Percentiles rank a stretch among this genome's conserved stretches.
These are phyloP conservation scores for Pichia sporocuriosa DNA, from an alignment of 805 yeast genomes.

Conservation along the genomic window DNA sequence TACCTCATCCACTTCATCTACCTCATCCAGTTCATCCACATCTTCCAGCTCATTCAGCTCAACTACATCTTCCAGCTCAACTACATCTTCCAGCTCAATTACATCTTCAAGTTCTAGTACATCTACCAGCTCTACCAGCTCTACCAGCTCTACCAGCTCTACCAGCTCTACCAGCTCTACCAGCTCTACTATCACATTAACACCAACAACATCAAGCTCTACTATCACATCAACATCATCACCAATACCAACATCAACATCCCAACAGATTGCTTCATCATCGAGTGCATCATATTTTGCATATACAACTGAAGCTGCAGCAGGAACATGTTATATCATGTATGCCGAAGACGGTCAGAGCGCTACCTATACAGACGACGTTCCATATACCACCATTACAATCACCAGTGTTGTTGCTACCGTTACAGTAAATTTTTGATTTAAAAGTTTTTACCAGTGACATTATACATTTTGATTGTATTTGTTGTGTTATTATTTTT, in stretches of 20 bases:
- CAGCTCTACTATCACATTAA: slow-evolving; percentile 33
- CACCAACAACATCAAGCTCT: slow-evolving; percentile 30
- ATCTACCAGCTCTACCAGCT: slow-evolving; percentile 23
- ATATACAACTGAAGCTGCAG: slow-evolving; percentile 26
- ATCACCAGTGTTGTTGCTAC: slow-evolving; percentile 30
- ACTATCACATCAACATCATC: not conserved
- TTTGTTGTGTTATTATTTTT: too few relatives aligned
- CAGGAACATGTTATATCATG: slow-evolving; percentile 31
- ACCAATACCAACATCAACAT: slow-evolving; percentile 9
- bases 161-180: slow-evolving; percentile 27
- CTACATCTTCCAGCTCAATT: not conserved
- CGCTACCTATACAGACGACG: slow-evolving; percentile 21
- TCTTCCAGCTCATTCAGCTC: not conserved
- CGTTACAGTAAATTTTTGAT: slow-evolving; percentile 21
- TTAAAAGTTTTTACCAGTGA: not conserved
- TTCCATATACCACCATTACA: slow-evolving; percentile 30
- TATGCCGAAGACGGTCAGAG: slow-evolving; percentile 29
- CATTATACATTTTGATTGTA: not conserved
- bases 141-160: slow-evolving; percentile 31
- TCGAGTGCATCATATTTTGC: slow-evolving; percentile 19
- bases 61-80: not conserved
- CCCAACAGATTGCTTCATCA: not conserved
- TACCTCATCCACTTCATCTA: slow-evolving; percentile 22
- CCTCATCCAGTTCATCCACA: slow-evolving; percentile 5
- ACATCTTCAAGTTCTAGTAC: slow-evolving; percentile 17